Percentiles rank a stretch among this genome's conserved stretches.
phyloP scores from a whole-genome alignment of 1,284 basidiomycete species.

The Puccinia novopanici region DNA sequence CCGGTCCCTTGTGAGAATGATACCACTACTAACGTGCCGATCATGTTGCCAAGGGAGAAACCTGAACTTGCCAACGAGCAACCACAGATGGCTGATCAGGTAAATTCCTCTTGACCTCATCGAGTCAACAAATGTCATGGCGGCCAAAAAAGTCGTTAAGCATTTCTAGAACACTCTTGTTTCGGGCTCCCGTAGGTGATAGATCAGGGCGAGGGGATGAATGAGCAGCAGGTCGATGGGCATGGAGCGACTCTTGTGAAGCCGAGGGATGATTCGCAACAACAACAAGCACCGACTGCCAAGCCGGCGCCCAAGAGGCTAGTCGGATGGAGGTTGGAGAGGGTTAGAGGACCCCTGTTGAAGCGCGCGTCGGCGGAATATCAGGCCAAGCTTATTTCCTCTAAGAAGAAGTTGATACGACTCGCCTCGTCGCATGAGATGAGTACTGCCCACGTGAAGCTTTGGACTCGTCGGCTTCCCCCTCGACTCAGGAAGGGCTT shows the following conservation, averaged over 20 bases:
- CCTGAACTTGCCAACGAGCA: not conserved
- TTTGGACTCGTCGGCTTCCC: not conserved
- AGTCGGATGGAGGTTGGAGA: too few relatives aligned
- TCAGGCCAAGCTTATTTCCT: not conserved
- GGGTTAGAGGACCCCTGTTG: too few relatives aligned
- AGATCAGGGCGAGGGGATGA: not conserved
- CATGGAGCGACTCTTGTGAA: not conserved
- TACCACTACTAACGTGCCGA: not conserved
- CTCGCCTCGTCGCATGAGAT: not conserved
- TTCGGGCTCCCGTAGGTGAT: not conserved
- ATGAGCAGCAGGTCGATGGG: not conserved
- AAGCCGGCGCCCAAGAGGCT: too few relatives aligned
- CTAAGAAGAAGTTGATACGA: not conserved
- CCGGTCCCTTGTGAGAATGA: not conserved
- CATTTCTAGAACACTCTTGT: not conserved
- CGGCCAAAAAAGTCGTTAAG: not conserved
- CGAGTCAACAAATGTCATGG: not conserved
- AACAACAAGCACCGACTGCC: not conserved
- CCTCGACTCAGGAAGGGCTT: not conserved
- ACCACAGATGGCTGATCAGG: not conserved
- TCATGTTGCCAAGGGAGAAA: not conserved
- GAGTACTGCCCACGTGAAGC: not conserved
- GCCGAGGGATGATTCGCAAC: not conserved
- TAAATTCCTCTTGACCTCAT: not conserved
- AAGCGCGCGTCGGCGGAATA: too few relatives aligned